Evolutionary conservation across 202 grass and related monocot genomes (phyloP).

Genomic region (Zoysia matrella): DNA sequence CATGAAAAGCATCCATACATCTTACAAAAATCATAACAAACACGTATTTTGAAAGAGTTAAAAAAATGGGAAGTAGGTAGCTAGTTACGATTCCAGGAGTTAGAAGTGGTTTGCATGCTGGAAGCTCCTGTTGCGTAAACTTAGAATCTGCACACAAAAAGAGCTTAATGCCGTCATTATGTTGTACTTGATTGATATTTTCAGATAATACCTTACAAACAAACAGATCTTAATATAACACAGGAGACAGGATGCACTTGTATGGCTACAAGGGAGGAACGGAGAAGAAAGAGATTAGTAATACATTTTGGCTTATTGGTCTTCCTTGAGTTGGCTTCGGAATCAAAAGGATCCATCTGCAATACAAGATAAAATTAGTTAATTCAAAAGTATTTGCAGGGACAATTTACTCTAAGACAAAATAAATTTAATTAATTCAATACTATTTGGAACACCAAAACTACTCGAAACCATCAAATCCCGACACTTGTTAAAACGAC

Average conservation of each 20-base stretch:
- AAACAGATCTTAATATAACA: background rate
- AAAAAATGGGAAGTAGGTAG: conserved; percentile 6
- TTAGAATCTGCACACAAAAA: conserved; percentile 65
- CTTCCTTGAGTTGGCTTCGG: background rate
- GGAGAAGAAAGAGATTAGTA: background rate
- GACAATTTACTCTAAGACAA: background rate
- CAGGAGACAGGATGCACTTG: background rate
- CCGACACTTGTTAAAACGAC: background rate
- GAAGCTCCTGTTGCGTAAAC: conserved; percentile 95
- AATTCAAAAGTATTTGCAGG: background rate
- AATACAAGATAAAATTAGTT: too few relatives aligned
- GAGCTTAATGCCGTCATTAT: background rate
- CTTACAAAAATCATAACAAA: background rate
- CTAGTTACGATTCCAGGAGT: conserved; percentile 89
- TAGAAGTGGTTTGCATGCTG: conserved; percentile 92
- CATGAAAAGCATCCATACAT: conserved; percentile 11
- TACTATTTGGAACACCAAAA: background rate
- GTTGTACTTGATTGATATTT: background rate
- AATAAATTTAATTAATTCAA: background rate
- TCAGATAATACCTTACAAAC: background rate
- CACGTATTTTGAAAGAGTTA: conserved; percentile 3
- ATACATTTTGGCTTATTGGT: conserved; percentile 59
- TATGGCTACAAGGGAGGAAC: background rate
- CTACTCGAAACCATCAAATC: background rate
- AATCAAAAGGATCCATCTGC: conserved; percentile 49